These are phyloP conservation scores for Orbilia brochopaga DNA, from an alignment of 2,329 filamentous ascomycete species.

Conservation along the genomic window DNA sequence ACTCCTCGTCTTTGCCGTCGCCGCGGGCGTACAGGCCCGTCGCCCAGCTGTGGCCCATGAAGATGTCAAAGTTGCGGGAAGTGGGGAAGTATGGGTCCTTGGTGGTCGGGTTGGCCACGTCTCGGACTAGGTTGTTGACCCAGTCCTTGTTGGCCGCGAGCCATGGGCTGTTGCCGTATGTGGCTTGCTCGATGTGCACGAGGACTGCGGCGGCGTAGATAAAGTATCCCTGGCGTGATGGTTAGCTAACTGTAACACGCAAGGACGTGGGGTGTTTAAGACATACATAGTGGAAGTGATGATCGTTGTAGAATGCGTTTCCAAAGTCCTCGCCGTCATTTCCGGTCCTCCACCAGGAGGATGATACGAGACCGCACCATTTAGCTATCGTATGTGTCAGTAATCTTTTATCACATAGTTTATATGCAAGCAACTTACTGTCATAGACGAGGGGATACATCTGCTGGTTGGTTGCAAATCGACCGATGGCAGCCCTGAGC, in stretches of 20 bases:
- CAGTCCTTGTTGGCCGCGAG: conserved; percentile 80
- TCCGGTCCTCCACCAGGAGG: conserved; percentile 72
- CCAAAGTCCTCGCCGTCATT: conserved; percentile 81
- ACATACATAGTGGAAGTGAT: conserved; percentile 71
- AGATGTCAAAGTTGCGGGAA: conserved; percentile 89
- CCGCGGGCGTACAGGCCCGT: conserved; percentile 73
- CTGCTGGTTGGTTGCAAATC: conserved; percentile 72
- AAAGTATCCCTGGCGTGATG: conserved; percentile 70
- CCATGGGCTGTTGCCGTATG: conserved; percentile 48
- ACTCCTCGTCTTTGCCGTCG: conserved; percentile 85
- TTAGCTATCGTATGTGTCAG: conserved; percentile 59
- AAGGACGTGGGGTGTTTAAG: conserved; percentile 57
- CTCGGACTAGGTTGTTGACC: conserved; percentile 82
- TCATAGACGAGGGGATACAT: conserved; percentile 71
- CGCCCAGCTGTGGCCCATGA: conserved; percentile 82
- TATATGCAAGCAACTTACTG: conserved; percentile 57
- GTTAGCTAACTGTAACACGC: conserved; percentile 67
- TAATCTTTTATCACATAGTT: neutral
- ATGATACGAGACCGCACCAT: conserved; percentile 83
- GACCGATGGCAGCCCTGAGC: conserved; percentile 70
- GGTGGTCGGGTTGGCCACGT: conserved; percentile 76
- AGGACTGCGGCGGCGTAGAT: conserved; percentile 85
- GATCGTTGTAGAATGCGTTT: conserved; percentile 82
- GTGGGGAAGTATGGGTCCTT: conserved; percentile 79
- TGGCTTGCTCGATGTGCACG: conserved; percentile 61